Conservation (phyloP, 129 eudicot species). For the Arctium lappa region DNA sequence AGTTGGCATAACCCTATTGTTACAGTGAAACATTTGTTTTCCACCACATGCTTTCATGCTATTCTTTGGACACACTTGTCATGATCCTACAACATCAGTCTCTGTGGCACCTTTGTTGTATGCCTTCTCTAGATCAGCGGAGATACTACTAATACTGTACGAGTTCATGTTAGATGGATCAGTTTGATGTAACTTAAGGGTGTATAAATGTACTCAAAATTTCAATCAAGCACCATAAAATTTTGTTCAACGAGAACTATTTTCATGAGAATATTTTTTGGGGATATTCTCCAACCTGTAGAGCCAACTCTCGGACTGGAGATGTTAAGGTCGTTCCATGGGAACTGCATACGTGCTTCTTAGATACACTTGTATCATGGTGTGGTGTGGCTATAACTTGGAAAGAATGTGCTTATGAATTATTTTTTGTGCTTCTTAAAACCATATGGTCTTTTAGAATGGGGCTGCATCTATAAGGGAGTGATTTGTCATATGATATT, state of each 20-base stretch:
- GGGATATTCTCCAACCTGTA: not conserved
- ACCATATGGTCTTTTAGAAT: not conserved
- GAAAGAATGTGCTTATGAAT: not conserved
- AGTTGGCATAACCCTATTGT: not conserved
- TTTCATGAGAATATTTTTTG: not conserved
- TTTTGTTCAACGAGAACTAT: not conserved
- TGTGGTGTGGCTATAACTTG: not conserved
- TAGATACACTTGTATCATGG: not conserved
- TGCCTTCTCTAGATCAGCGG: not conserved
- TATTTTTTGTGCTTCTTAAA: not conserved
- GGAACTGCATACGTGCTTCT: not conserved
- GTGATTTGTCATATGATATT: not conserved
- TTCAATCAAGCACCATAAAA: not conserved
- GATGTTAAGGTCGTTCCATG: not conserved
- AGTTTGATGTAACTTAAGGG: not conserved
- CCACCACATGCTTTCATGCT: constrained; percentile 2
- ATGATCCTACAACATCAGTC: not conserved
- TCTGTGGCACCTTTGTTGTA: not conserved
- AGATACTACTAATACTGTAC: not conserved
- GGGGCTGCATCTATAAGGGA: not conserved
- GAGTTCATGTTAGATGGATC: not conserved
- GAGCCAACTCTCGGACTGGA: not conserved
- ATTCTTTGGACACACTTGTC: not conserved
- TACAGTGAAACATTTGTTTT: not conserved
- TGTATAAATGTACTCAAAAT: not conserved